Evolutionary conservation across 352 stramenopile species (phyloP), one percentile per base, ranked within the genome.

Genomic region (Globisporangium mamillatum): DNA sequence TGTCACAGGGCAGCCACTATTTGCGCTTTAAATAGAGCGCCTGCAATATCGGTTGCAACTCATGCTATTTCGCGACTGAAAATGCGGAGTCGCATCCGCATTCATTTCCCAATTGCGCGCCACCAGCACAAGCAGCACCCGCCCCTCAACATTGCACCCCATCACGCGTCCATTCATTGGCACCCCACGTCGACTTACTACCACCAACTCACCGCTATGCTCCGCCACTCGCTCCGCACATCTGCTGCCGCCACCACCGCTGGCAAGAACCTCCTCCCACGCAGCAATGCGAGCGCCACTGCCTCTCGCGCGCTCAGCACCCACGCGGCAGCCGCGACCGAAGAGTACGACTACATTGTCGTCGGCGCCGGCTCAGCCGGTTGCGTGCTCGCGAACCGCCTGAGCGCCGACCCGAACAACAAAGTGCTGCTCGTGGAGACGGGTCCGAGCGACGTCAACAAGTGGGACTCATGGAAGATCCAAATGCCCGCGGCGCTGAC

Each of bases 401-500:
- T 98, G 44, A 96, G 75, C 18, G 90, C 92, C 22, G 79, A 98
- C 64, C 74, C 84, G 18, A 76, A 53, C 68, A 94, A 95, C 70
- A 83, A 80, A 32, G 94, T 98, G 72, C 74, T 97, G 22, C 78
- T 98, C 60, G 77, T 98, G 24, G 94, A 98, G 73, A 89, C 94
- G 14, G 94, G 94, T 7, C 85, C 86, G 10, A 89, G 81, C 70
- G 87, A 97, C 71, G 68, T 76, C 57, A 81, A 76, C 60, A 87
- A 93, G 69, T 94, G 88, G 86, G 88, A 97, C 80, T 96, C 88
- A 60, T 96, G 88, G 89, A 95, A 92, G 77, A 96, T 97, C 70
- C 79, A 96, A 73, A 96, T 96, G 88, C 90, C 90, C 1, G 90
- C 89, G 2, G 90, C 82, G 22, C 75, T 96, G 36, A 96, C 89